A percentile compares a stretch with the other conserved stretches of the same genome.
Conservation (phyloP, 768 basidiomycete genomes). For the Hypsizygus marmoreus region DNA sequence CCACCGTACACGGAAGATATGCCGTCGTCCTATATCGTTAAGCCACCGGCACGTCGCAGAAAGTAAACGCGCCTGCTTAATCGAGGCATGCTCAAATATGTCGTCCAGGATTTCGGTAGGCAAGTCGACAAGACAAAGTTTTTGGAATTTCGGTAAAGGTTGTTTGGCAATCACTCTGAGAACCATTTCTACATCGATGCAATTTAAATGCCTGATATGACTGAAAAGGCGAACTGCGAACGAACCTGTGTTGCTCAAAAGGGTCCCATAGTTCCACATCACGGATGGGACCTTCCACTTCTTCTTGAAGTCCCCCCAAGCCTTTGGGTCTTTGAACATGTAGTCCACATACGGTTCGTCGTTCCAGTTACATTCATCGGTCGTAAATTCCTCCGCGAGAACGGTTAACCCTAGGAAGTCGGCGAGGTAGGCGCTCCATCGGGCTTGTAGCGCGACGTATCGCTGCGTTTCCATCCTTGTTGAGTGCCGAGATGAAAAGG, state of each 20-base stretch:
- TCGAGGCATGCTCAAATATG: not conserved
- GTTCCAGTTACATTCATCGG: not conserved
- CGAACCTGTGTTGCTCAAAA: too few species aligned
- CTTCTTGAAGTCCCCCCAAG: too few species aligned
- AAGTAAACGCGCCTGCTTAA: not conserved
- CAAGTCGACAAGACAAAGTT: not conserved
- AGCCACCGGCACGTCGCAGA: not conserved
- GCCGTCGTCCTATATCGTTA: not conserved
- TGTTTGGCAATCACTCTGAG: not conserved
- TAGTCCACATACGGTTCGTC: not conserved
- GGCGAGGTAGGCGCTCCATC: not conserved
- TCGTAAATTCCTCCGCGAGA: not conserved
- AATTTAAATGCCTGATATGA: too few species aligned
- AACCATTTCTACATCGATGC: not conserved
- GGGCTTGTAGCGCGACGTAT: not conserved
- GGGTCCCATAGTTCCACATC: too few species aligned
- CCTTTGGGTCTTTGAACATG: too few species aligned
- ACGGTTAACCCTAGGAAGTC: not conserved
- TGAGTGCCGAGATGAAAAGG: too few species aligned
- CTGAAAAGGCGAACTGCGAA: too few species aligned
- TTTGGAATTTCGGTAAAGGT: not conserved
- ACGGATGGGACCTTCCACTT: too few species aligned
- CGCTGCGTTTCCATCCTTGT: too few species aligned
- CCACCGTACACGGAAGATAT: not conserved
- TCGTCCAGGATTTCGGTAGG: not conserved